Base-by-base conservation (phyloP, 2,329 filamentous ascomycete genomes). In the Trichoderma guizhouense region DNA sequence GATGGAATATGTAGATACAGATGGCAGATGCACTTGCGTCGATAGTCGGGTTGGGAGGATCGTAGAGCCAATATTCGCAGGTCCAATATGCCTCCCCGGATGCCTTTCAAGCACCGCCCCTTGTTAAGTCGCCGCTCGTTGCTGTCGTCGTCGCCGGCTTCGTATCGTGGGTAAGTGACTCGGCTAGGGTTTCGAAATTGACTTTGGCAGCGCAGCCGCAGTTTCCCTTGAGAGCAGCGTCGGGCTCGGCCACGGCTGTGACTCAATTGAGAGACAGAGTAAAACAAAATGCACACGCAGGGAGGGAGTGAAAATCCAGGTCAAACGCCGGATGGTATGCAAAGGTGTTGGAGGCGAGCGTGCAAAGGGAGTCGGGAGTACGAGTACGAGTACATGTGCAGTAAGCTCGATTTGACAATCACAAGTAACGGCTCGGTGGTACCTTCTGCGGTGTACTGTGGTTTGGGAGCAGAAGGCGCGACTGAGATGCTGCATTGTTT, bases 401-500 rank as follows among this genome's bases (percentile, higher is more conserved):
- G 43, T 51, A 62, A 51, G 65, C 63, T 64, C 62, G 58, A 71
- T 39, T 64, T 43, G 71, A 71, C 14, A 26, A 36, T 57, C 53
- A 57, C 69, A 51, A 7, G 24, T 28, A 34, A 14, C 39, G 24
- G 64, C 64, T n/a, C 34, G 51, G 57, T 32, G 39, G 55, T 39
- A 21, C 36, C 9, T 69, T 24, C 18, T 36, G 67, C 51, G 51
- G 68, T n/a, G 57, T 26, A n/a, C 39, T 43, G 28, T 34, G 9
- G 68, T 61, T 21, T 47, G 58, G 62, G 60, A 47, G 36, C 55
- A 32, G 71, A 61, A 72, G 53, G 72, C 63, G 69, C 62, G 71
- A 64, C 64, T 66, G 74, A 55, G 28, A 36, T 80, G 78, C 79
- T 78, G 79, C 79, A 80, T 81, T 82, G 80, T 82, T 82, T 82